Evolutionary conservation across 768 basidiomycete species (phyloP).

Genomic region (Phylloporus sp.): DNA sequence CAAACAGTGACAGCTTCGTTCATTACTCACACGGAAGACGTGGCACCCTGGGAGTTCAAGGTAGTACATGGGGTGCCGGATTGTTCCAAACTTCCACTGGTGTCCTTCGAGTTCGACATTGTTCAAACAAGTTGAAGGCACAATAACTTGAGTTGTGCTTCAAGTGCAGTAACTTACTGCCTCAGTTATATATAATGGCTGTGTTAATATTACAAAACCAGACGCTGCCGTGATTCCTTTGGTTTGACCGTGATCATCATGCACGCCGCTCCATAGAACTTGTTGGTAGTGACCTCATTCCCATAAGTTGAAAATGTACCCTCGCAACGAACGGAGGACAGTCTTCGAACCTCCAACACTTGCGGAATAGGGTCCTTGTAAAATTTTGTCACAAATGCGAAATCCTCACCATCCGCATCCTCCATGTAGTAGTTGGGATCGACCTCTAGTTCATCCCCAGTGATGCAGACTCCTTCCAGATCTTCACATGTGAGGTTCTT

Average conservation of each 20-base stretch:
- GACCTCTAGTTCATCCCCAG: neutral
- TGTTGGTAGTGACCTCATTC: neutral
- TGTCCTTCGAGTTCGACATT: no score
- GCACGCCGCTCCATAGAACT: neutral
- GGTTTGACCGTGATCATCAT: conserved; percentile 4
- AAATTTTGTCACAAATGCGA: neutral
- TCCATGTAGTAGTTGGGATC: neutral
- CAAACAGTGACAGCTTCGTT: no score
- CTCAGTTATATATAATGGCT: no score
- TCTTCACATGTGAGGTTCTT: neutral
- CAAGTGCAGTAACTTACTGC: no score
- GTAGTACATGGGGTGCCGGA: no score
- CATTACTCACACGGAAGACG: no score
- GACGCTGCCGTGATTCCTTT: neutral
- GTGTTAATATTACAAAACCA: neutral
- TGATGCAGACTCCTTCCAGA: conserved; percentile 1
- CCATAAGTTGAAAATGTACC: neutral
- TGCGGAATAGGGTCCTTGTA: conserved; percentile 1
- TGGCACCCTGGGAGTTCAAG: no score
- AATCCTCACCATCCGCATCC: neutral
- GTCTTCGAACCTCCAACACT: neutral
- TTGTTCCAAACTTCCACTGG: no score
- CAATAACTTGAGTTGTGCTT: no score
- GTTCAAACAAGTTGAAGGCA: no score
- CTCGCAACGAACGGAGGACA: neutral